Percentiles rank a stretch among this genome's conserved stretches.
phyloP scores from a whole-genome alignment of 768 basidiomycete species.

The Crassisporium funariophilum region DNA sequence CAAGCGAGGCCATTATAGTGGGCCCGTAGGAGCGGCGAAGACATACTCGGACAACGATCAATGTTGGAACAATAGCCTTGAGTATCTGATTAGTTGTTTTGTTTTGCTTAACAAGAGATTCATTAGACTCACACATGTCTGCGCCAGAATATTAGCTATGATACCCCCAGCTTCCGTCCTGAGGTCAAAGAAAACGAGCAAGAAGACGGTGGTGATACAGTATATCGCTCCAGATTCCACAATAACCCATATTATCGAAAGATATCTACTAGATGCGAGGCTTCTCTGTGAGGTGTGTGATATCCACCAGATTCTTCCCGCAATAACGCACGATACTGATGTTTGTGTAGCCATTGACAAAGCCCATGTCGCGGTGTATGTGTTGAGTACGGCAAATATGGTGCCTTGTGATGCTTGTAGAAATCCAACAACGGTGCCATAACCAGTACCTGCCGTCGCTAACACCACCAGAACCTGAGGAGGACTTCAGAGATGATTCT shows the following conservation, averaged over 20 bases:
- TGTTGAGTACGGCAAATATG: too few relatives aligned
- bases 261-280: conserved; percentile 7
- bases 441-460: not conserved
- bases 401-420: too few relatives aligned
- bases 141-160: conserved; percentile 11
- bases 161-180: conserved; percentile 13
- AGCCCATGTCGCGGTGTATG: conserved; percentile 1
- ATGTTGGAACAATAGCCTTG: conserved; percentile 11
- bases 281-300: conserved; percentile 4
- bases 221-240: conserved; percentile 22
- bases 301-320: conserved; percentile 11
- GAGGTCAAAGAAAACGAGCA: conserved; percentile 14
- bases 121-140: conserved; percentile 18
- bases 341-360: conserved; percentile 8
- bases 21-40: too few relatives aligned
- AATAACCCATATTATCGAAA: conserved; percentile 14
- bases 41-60: conserved; percentile 8
- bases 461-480: not conserved
- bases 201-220: conserved; percentile 11
- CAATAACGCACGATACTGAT: not conserved
- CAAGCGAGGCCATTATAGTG: too few relatives aligned
- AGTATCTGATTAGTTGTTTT: conserved; percentile 5
- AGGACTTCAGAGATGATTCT: not conserved
- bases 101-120: too few relatives aligned
- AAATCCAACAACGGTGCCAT: too few relatives aligned